phyloP scores from a whole-genome alignment of 345 rosid genomes.

The Lenwebbia sp. region DNA sequence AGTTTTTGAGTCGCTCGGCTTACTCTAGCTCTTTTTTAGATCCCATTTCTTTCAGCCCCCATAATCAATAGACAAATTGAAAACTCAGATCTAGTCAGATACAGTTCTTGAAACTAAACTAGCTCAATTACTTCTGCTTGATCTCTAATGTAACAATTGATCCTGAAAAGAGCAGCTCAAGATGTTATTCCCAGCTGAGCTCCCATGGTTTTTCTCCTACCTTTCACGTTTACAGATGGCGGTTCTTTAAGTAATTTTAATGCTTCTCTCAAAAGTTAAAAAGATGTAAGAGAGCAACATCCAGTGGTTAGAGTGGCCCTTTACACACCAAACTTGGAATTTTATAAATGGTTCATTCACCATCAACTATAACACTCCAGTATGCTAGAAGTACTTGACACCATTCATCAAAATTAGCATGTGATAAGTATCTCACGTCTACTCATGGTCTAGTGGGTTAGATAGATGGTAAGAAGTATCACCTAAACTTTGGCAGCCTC shows the following conservation, averaged over 20 bases:
- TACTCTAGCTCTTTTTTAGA: not conserved
- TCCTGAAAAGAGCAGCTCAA: not conserved
- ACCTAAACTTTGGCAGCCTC: not conserved
- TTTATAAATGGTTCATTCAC: not conserved
- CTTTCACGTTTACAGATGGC: not conserved
- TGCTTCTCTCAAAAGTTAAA: not conserved
- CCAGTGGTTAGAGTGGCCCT: not conserved
- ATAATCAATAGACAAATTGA: not conserved
- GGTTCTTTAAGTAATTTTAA: not conserved
- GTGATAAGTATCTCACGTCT: not conserved
- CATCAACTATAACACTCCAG: not conserved
- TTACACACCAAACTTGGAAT: not conserved
- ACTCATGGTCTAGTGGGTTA: not conserved
- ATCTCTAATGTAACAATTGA: not conserved
- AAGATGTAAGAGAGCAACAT: not conserved
- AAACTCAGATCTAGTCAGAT: not conserved
- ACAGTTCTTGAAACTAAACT: not conserved
- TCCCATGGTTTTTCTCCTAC: not conserved
- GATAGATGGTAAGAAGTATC: not conserved
- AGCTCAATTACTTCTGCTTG: not conserved
- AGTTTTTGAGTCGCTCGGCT: not conserved
- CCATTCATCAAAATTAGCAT: not conserved
- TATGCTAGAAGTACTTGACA: not conserved
- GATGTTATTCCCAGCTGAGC: not conserved
- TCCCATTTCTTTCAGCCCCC: not conserved